These are phyloP conservation scores for Aspergillus japonicus DNA, from an alignment of 2,329 filamentous ascomycete genomes.

Conservation along the genomic window DNA sequence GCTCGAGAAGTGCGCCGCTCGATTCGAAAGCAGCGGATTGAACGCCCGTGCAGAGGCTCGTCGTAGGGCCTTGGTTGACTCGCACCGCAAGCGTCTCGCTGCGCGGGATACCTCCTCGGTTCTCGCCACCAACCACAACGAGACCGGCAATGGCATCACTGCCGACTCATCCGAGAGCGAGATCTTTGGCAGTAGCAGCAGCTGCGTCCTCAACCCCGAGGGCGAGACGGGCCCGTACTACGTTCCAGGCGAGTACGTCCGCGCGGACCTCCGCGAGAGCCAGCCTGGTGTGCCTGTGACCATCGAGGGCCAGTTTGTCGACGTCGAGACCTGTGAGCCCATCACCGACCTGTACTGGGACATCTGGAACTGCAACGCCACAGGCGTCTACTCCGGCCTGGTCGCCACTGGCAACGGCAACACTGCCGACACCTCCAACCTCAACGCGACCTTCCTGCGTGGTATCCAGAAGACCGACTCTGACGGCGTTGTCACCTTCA, in stretches of 20 bases:
- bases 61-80: conserved; percentile 5
- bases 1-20: conserved; percentile 21
- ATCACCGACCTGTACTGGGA: conserved; percentile 35
- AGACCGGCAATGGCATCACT: conserved; percentile 26
- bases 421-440: conserved; percentile 25
- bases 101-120: conserved; percentile 37
- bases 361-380: conserved; percentile 38
- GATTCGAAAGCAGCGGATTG: conserved; percentile 24
- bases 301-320: conserved; percentile 42
- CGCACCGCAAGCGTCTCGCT: conserved; percentile 20
- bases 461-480: conserved; percentile 44
- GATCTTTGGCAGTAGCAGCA: conserved; percentile 28
- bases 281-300: conserved; percentile 37
- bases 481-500: conserved; percentile 45
- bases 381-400: conserved; percentile 30
- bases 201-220: conserved; percentile 53
- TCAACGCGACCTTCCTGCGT: conserved; percentile 43
- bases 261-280: conserved; percentile 36
- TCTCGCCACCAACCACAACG: conserved; percentile 40
- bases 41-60: conserved; percentile 14
- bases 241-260: conserved; percentile 39
- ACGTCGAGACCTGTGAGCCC: conserved; percentile 42
- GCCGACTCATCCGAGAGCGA: conserved; percentile 19
- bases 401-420: conserved; percentile 28
- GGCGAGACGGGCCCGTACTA: conserved; percentile 50